Base-by-base conservation (phyloP, 768 basidiomycete species). In the Termitomyces sp. region DNA sequence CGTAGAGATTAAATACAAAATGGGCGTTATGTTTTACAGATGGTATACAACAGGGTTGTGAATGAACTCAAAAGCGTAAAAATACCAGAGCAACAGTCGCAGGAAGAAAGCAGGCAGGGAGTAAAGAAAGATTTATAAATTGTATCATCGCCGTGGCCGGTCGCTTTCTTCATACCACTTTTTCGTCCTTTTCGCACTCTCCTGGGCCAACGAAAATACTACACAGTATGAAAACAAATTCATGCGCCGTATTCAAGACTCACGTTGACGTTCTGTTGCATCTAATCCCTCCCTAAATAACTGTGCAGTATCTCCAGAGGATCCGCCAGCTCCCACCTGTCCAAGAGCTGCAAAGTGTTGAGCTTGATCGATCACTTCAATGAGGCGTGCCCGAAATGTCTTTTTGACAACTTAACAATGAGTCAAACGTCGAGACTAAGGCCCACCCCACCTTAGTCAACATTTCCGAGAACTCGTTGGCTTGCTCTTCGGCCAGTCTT, bases 271-370 rank as follows among this genome's bases (percentile, higher is more conserved):
- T 70, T 98, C 95, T 15, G 91, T 92, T n/a, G 83, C 85, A 57
- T 98, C 95, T 60, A 98, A 81, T 1, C 95, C 95, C 70, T 96
- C 95, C 63, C 93, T 78, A 67, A 98, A 98, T 13, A 82, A 75
- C 62, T 89, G 87, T 6, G 91, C 84, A 1, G 75, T 68, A 61
- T 88, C 86, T 15, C 80, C 83, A 7, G 77, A 75, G 12, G 78
- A 70, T 4, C 81, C 75, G 3, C 81, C 80, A 12, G 79, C 78
- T 20, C 82, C 81, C n/a, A 78, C 77, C 45, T 82, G 79, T 30
- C 86, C 89, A 18, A 89, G 71, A 0, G 84, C 80, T 37, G 87
- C 91, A 72, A 94, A 94, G 67, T 95, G 91, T 65, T 93, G 92
- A 1, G 93, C 91, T 72, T 94, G 93, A 72, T 90, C 93, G 61